A percentile compares a stretch with the other conserved stretches of the same genome.
Evolutionary conservation across 805 yeast genomes (phyloP).

Genomic region (Candida silvicultrix): DNA sequence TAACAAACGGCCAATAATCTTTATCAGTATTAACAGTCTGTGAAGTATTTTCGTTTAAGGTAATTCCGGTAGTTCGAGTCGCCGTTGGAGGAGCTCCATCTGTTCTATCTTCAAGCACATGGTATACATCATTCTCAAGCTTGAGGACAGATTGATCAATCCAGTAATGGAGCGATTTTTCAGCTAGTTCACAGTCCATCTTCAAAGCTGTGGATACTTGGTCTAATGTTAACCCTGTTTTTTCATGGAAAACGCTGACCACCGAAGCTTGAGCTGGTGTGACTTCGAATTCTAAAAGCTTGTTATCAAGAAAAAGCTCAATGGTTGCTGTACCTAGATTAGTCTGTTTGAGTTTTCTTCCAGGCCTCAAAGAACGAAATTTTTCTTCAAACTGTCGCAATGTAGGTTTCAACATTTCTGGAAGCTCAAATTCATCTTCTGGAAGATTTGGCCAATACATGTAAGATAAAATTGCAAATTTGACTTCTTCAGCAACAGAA

Average conservation of each 20-base stretch:
- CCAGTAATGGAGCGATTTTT: not conserved
- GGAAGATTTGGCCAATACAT: conserved; percentile 66
- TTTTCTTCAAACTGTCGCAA: conserved; percentile 37
- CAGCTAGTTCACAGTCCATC: not conserved
- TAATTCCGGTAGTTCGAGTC: too few species aligned
- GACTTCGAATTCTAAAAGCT: conserved; percentile 37
- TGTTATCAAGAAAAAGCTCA: conserved; percentile 48
- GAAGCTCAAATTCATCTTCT: conserved; percentile 32
- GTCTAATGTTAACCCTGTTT: not conserved
- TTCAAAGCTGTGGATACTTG: not conserved
- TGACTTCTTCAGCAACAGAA: conserved; percentile 26
- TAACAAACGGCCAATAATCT: conserved; percentile 40
- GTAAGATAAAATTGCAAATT: conserved; percentile 64
- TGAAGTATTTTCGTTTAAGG: not conserved
- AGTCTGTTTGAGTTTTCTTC: conserved; percentile 51
- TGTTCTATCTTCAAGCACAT: not conserved
- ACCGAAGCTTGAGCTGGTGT: conserved; percentile 68
- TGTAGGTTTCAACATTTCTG: conserved; percentile 34
- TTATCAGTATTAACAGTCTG: not conserved
- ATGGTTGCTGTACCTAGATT: conserved; percentile 58
- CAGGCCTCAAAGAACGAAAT: conserved; percentile 42
- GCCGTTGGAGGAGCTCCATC: too few species aligned
- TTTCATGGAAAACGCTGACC: conserved; percentile 38
- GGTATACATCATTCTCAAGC: not conserved
- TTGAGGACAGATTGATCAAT: not conserved